Percentiles rank a stretch among this genome's conserved stretches.
phyloP scores from a whole-genome alignment of 2,329 filamentous ascomycete species.

The Microdochium bolleyi region DNA sequence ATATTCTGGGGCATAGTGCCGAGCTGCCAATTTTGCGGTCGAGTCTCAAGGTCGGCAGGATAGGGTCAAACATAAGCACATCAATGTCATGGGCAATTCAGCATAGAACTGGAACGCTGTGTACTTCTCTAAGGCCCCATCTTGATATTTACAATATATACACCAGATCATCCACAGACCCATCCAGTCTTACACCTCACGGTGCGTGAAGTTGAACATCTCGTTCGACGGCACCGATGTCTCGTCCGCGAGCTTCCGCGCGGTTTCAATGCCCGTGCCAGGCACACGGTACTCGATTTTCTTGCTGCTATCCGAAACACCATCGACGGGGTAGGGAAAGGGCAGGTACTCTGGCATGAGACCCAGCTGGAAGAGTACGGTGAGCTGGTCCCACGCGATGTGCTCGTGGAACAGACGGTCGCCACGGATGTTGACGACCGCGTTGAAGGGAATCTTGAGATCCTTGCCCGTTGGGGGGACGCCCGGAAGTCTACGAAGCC shows the following conservation, averaged over 20 bases:
- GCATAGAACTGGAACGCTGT: too few species aligned
- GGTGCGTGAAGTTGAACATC: constrained; percentile 33
- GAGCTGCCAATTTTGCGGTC: too few species aligned
- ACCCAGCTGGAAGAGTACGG: constrained; percentile 52
- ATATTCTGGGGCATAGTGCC: too few species aligned
- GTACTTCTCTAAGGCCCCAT: too few species aligned
- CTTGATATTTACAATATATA: too few species aligned
- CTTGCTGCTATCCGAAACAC: constrained; percentile 23
- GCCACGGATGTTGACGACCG: constrained; percentile 59
- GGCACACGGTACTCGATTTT: constrained; percentile 52
- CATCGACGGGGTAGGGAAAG: constrained; percentile 46
- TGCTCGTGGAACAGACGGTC: constrained; percentile 64
- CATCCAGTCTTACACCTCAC: too few species aligned
- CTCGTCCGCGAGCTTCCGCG: constrained; percentile 36
- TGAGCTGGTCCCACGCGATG: constrained; percentile 63
- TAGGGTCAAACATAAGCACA: too few species aligned
- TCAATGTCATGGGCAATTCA: too few species aligned
- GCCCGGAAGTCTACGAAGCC: constrained; percentile 39
- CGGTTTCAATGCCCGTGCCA: constrained; percentile 47
- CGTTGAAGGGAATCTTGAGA: constrained; percentile 54
- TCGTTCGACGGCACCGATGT: constrained; percentile 45
- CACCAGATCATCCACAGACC: too few species aligned
- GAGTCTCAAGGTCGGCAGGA: too few species aligned
- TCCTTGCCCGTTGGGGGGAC: constrained; percentile 46
- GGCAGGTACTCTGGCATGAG: constrained; percentile 57